These are phyloP conservation scores for Lactuca sativa DNA, from an alignment of 129 eudicot genomes.

Conservation along the genomic window DNA sequence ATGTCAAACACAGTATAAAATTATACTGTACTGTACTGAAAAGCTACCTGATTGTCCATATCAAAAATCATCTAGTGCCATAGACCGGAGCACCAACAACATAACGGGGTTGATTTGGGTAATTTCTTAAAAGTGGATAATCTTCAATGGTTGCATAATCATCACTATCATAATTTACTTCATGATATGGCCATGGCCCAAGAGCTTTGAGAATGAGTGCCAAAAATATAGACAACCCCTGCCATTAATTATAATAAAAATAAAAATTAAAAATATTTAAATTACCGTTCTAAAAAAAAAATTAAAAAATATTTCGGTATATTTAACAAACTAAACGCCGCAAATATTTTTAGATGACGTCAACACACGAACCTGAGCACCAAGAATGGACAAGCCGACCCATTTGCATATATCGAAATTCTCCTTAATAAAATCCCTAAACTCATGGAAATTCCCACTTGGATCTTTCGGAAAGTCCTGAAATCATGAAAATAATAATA, in stretches of 20 bases:
- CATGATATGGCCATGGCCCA: constrained; percentile 73
- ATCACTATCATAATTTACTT: constrained; percentile 75
- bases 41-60: constrained; percentile 48
- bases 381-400: constrained; percentile 70
- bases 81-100: constrained; percentile 56
- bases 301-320: too few species aligned
- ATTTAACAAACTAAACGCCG: not conserved
- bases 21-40: too few species aligned
- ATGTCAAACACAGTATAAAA: too few species aligned
- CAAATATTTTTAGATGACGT: not conserved
- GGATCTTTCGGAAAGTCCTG: constrained; percentile 87
- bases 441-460: constrained; percentile 66
- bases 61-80: constrained; percentile 56
- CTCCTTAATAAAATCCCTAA: constrained; percentile 57
- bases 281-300: too few species aligned
- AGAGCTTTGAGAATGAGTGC: constrained; percentile 85
- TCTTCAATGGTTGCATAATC: constrained; percentile 62
- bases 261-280: not conserved
- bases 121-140: constrained; percentile 74
- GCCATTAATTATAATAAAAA: constrained; percentile 28
- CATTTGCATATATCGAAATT: constrained; percentile 84
- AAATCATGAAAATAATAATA: constrained; percentile 14
- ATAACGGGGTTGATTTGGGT: constrained; percentile 62
- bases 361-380: constrained; percentile 51
- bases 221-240: constrained; percentile 65